Conservation (phyloP, 768 basidiomycete species). For the Mycena rebaudengoi region DNA sequence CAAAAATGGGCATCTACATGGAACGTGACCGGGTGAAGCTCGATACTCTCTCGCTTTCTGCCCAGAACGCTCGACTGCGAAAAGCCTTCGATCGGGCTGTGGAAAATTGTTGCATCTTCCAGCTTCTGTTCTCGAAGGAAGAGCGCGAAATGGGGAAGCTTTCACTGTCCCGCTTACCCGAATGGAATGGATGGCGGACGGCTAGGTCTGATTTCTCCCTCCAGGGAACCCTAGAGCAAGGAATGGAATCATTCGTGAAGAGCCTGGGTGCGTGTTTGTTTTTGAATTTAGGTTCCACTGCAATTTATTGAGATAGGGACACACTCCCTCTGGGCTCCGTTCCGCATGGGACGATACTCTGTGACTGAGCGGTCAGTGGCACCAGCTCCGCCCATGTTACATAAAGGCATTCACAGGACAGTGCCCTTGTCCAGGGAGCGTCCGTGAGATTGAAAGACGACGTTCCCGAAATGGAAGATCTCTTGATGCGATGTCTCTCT, state of each 20-base stretch:
- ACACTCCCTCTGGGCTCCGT: constrained; percentile 8
- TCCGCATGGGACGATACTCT: constrained; percentile 13
- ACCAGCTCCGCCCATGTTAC: background rate
- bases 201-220: no score
- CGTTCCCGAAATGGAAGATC: background rate
- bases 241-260: background rate
- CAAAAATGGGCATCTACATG: constrained; percentile 22
- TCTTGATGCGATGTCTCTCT: background rate
- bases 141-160: constrained; percentile 14
- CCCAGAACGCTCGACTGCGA: constrained; percentile 5
- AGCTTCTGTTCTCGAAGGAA: constrained; percentile 9
- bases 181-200: constrained; percentile 16
- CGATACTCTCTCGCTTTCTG: background rate
- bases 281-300: background rate
- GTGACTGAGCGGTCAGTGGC: constrained; percentile 5
- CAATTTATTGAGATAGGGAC: background rate
- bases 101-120: constrained; percentile 23
- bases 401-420: background rate
- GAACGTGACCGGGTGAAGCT: constrained; percentile 9
- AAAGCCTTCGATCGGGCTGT: constrained; percentile 20
- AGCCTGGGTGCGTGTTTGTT: background rate
- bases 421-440: constrained; percentile 14
- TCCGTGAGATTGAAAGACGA: constrained; percentile 15
- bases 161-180: background rate
- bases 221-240: background rate